These are phyloP conservation scores for Naematelia aurantialba DNA, from an alignment of 768 basidiomycete species.

Conservation along the genomic window DNA sequence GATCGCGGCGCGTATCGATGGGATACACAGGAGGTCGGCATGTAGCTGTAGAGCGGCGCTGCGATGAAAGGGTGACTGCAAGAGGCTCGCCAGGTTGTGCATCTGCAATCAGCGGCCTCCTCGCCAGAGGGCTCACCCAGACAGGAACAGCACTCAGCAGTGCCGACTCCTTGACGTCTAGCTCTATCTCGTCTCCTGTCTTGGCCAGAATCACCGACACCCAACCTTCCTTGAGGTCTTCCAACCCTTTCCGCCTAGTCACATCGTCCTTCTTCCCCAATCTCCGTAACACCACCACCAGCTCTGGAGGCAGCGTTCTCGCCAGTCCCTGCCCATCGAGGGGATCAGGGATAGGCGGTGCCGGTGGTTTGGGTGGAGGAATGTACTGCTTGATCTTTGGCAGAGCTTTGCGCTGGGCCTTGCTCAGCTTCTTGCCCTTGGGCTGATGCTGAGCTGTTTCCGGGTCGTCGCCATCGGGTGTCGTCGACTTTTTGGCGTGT, in stretches of 20 bases:
- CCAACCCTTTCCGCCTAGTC: conserved; percentile 77
- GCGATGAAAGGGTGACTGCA: conserved; percentile 74
- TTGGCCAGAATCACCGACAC: conserved; percentile 55
- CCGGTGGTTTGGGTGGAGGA: conserved; percentile 64
- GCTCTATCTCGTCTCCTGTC: conserved; percentile 53
- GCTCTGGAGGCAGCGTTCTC: conserved; percentile 68
- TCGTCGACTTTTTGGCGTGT: conserved; percentile 71
- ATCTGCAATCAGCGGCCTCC: conserved; percentile 55
- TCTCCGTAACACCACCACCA: conserved; percentile 73
- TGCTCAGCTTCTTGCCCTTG: conserved; percentile 58
- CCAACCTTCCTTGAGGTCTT: conserved; percentile 72
- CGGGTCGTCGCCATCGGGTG: conserved; percentile 31
- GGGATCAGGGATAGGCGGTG: conserved; percentile 64
- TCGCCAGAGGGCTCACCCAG: conserved; percentile 60
- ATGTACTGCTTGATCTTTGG: conserved; percentile 81
- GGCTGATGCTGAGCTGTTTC: conserved; percentile 50
- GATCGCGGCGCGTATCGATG: conserved; percentile 51
- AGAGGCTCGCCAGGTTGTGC: conserved; percentile 77
- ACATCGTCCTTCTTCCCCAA: conserved; percentile 85
- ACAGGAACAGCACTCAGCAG: conserved; percentile 61
- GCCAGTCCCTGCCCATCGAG: conserved; percentile 78
- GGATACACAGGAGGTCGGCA: conserved; percentile 61
- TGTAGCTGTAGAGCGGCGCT: conserved; percentile 64
- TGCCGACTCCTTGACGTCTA: conserved; percentile 57
- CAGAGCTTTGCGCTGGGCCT: conserved; percentile 57